Conservation (phyloP, 768 basidiomycete species). For the Pisolithus marmoratus region DNA sequence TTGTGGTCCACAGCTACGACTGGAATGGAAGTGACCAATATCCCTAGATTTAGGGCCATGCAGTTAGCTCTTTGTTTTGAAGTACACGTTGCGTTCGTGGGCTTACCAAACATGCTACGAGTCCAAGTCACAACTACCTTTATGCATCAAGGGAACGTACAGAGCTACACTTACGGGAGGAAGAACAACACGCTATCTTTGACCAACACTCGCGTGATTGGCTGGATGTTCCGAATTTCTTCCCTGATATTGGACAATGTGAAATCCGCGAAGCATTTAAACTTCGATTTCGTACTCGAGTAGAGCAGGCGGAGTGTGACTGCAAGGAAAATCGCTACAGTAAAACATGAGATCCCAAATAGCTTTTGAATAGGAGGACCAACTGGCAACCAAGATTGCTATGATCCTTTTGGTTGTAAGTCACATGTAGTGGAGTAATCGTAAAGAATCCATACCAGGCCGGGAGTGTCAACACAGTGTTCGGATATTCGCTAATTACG, state of each 20-base stretch:
- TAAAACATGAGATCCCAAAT: background rate
- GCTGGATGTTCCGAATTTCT: background rate
- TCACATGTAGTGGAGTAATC: background rate
- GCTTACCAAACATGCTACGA: no score
- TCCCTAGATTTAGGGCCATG: background rate
- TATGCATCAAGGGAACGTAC: background rate
- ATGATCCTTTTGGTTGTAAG: constrained; percentile 12
- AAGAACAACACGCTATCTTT: background rate
- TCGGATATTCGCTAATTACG: constrained; percentile 2
- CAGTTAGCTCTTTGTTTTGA: background rate
- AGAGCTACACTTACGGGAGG: background rate
- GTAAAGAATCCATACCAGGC: constrained; percentile 12
- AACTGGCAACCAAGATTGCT: constrained; percentile 15
- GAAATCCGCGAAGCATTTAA: background rate
- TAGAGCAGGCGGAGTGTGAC: background rate
- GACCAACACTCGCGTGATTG: background rate
- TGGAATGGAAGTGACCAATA: background rate
- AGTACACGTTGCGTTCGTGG: no score
- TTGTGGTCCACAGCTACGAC: background rate
- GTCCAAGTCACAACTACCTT: background rate
- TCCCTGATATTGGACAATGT: background rate
- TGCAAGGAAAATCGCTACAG: background rate
- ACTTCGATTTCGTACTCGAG: background rate
- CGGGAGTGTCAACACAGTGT: constrained; percentile 14
- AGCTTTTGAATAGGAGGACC: background rate